phyloP scores from a whole-genome alignment of 345 rosid genomes.

The Microcos paniculata region DNA sequence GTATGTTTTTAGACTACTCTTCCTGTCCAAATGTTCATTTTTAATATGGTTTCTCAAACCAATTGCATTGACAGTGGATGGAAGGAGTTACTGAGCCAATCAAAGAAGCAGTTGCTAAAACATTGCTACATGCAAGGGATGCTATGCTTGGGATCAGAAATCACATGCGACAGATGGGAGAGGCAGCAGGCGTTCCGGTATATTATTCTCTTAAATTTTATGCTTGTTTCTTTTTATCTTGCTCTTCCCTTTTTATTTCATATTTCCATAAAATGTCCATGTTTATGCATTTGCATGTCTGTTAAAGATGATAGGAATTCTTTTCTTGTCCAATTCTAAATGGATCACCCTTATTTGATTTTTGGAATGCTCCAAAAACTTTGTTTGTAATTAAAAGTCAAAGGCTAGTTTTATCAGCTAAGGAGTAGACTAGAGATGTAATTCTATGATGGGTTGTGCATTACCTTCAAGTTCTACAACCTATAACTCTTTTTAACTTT shows the following conservation, averaged over 20 bases:
- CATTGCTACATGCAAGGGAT: constrained; percentile 68
- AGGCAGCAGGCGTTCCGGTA: constrained; percentile 87
- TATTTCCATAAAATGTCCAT: neutral
- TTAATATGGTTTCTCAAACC: constrained; percentile 11
- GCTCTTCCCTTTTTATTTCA: neutral
- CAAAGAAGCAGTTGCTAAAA: constrained; percentile 55
- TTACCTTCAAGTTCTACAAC: neutral
- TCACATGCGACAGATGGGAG: constrained; percentile 81
- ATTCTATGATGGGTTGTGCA: neutral
- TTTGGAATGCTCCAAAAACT: no score
- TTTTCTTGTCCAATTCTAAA: no score
- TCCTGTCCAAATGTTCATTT: neutral
- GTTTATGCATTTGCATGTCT: neutral
- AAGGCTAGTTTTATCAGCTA: no score
- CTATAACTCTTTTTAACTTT: constrained; percentile 19
- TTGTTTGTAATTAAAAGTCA: no score
- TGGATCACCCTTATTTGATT: no score
- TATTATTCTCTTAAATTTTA: constrained; percentile 14
- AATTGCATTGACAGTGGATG: constrained; percentile 67
- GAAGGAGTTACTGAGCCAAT: constrained; percentile 56
- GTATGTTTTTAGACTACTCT: constrained; percentile 34
- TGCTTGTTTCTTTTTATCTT: neutral
- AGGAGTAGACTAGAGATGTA: neutral
- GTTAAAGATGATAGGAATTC: no score
- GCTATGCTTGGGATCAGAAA: constrained; percentile 74